Percentiles rank a stretch among this genome's conserved stretches.
These are phyloP conservation scores for Lotus japonicus DNA, from an alignment of 306 rosid genomes.

Conservation along the genomic window DNA sequence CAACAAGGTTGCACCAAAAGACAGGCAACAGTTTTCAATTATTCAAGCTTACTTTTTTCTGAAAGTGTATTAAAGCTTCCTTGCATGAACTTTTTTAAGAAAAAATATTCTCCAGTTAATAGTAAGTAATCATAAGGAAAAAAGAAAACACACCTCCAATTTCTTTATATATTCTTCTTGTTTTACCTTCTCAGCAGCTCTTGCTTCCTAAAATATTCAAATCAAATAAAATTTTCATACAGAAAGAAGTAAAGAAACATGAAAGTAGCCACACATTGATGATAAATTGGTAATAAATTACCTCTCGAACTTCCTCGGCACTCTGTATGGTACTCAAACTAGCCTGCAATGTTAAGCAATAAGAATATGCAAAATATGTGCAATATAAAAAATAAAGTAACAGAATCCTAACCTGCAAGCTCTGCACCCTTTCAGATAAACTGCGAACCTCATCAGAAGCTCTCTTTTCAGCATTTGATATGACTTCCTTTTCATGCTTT, in stretches of 20 bases:
- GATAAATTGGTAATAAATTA: slow-evolving; percentile 14
- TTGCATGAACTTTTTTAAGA: neutral
- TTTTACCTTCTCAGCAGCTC: slow-evolving; percentile 74
- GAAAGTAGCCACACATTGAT: neutral
- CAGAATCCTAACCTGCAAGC: slow-evolving; percentile 61
- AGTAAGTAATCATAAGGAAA: neutral
- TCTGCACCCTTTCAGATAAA: slow-evolving; percentile 76
- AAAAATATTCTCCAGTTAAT: neutral
- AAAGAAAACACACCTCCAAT: slow-evolving; percentile 56
- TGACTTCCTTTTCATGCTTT: slow-evolving; percentile 76
- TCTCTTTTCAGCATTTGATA: slow-evolving; percentile 84
- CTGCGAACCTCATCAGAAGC: slow-evolving; percentile 73
- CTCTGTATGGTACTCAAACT: slow-evolving; percentile 80
- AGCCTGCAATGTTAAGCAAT: slow-evolving; percentile 46
- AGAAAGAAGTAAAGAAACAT: neutral
- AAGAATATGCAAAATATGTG: slow-evolving; percentile 22
- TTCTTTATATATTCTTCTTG: slow-evolving; percentile 68
- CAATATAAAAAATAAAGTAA: neutral
- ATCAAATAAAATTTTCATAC: slow-evolving; percentile 3
- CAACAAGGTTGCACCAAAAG: neutral
- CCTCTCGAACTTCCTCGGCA: slow-evolving; percentile 85
- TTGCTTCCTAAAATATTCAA: slow-evolving; percentile 63
- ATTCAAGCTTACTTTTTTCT: neutral
- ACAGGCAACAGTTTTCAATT: neutral
- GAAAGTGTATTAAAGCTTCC: neutral